Base-by-base conservation (phyloP, 192 early-diverging fungal genomes). In the Geranomyces variabilis region DNA sequence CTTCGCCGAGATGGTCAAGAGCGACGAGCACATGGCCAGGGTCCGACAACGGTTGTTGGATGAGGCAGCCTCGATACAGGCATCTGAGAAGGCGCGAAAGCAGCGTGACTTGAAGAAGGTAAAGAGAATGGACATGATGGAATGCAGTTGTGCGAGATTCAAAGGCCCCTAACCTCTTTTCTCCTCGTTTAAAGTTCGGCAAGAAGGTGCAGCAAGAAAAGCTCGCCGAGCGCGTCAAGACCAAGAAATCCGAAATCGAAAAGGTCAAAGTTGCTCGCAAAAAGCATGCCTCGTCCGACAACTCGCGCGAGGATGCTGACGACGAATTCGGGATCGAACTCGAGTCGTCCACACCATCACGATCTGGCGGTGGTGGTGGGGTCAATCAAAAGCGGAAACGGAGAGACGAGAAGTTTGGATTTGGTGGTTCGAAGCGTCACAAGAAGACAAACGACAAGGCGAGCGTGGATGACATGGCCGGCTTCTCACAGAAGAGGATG, bases 1-100 rank as follows among this genome's bases (percentile, higher is more conserved):
- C 75, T 98, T 92, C 83, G 96, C 96, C 36, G 96, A 98, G 81
- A 98, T 98, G 96, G 86, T 98, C 74, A 98, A 98, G 86, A 88
- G 89, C 0, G 96, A 98, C 71, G 90, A 92, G 65, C 95, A 96
- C 67, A 98, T 98, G 96, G 84, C 84, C 57, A 90, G 84, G 78
- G 89, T 98, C 49, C 88, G 93, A 74, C 90, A 96, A 77, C 83
- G 82, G 69, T 84, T 98, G 69, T 79, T 96, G 66, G 89, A 96
- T 69, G 93, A 98, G 75, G 81, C 85, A 45, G 89, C 91, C 66
- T 75, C 78, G 30, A 90, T 96, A 64, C 87, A 93, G 77, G 90
- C 87, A 26, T 81, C 91, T 36, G 94, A 96, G 70, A 86, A 93
- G 30, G 92, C 93, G 43, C 87, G 89, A 60, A 91, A 91, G 71